Conservation (phyloP, 2,329 filamentous ascomycete genomes). For the Aspergillus ochraceoroseus region DNA sequence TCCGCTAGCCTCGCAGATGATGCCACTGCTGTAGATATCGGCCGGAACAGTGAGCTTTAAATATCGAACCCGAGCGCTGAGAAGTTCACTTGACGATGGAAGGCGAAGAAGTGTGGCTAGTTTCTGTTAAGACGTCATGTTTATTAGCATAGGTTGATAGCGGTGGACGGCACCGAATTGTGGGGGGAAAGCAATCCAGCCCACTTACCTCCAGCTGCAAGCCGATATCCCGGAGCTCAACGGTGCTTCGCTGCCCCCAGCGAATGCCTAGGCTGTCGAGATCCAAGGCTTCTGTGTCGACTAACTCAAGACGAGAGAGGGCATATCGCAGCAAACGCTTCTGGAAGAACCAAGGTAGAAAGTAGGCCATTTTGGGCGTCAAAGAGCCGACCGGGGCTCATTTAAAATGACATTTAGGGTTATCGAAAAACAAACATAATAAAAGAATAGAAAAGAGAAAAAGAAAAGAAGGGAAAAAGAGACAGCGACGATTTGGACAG, state of each 20-base stretch:
- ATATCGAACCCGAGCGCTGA: conserved; percentile 67
- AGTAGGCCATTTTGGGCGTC: conserved; percentile 59
- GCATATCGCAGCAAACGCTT: conserved; percentile 85
- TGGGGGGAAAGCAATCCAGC: conserved; percentile 8
- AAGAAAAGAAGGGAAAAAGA: conserved; percentile 7
- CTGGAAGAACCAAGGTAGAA: conserved; percentile 73
- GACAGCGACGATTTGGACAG: conserved; percentile 3
- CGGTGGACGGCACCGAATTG: conserved; percentile 11
- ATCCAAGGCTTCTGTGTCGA: conserved; percentile 82
- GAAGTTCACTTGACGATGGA: conserved; percentile 65
- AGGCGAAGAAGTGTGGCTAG: conserved; percentile 69
- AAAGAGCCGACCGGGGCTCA: conserved; percentile 33
- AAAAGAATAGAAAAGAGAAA: conserved; percentile 12
- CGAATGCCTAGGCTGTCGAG: conserved; percentile 80
- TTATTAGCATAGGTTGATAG: conserved; percentile 23
- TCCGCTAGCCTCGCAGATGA: conserved; percentile 74
- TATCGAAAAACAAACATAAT: conserved; percentile 27
- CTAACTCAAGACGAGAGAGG: conserved; percentile 73
- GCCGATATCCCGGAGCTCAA: conserved; percentile 83
- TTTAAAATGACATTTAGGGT: conserved; percentile 20
- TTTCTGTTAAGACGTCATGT: conserved; percentile 55
- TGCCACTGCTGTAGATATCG: conserved; percentile 80
- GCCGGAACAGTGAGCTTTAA: conserved; percentile 80
- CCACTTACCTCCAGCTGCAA: conserved; percentile 66
- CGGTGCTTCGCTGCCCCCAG: conserved; percentile 71